Evolutionary conservation across 75 land plant genomes (phyloP), one percentile per base, ranked within the genome.

Genomic region (Pinus albicaulis): DNA sequence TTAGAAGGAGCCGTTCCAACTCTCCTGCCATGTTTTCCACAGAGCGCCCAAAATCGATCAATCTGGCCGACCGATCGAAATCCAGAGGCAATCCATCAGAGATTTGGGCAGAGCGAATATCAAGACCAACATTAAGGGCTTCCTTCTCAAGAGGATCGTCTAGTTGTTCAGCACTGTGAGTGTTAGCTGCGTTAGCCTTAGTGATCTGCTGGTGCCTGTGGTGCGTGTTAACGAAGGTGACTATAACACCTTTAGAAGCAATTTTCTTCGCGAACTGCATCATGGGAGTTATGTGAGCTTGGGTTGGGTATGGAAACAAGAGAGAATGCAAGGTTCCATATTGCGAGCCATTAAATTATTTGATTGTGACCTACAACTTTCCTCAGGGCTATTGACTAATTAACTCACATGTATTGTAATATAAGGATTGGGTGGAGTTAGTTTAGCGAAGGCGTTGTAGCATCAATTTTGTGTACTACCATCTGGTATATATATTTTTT

Each of bases 181-280:
- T 31, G n/a, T n/a, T n/a, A 16, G 74, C 73, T 23, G 20, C 71
- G 25, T 5, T 53, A 11, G 16, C 31, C 31, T 31, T 31, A 31
- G 31, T 31, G 31, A 31, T 31, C 31, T 31, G 31, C 31, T 31
- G 31, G 41, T 77, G 57, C n/a, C 38, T 69, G 57, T 38, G n/a
- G n/a, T 77, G 34, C 1, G 79, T 64, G 44, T 34, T 44, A 53
- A 77, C 79, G n/a, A 77, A 69, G 25, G 79, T 77, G 57, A 77
- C 73, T 19, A 68, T 31, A 31, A 31, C 31, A 31, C 31, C 31
- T 31, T 31, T 31, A 0, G 31, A 31, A 31, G 31, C 31, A 31
- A 31, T 1, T 0, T 31, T 31, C 31, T 31, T 31, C 1, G 31
- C 31, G 1, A 31, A 31, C 0, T 31, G 31, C 31, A 31, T 31